Conservation (phyloP, 805 yeast species). For the Suhomyces sp. region DNA sequence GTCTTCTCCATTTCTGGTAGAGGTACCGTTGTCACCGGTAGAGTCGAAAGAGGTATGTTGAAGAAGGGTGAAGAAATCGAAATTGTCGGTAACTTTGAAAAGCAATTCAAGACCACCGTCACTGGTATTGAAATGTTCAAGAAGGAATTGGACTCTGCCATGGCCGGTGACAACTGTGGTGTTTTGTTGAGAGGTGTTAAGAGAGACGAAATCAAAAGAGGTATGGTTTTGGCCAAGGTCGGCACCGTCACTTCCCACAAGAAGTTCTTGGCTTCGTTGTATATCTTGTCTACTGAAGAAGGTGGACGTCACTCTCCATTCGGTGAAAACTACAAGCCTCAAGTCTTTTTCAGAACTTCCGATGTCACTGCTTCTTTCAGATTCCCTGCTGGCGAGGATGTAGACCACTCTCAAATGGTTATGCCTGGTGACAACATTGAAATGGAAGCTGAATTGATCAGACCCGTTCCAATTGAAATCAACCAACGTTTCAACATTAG, state of each 20-base stretch:
- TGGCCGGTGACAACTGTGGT: constrained; percentile 99
- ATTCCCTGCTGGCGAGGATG: constrained; percentile 75
- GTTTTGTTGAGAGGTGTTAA: constrained; percentile 95
- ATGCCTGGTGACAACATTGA: constrained; percentile 98
- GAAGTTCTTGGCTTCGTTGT: constrained; percentile 89
- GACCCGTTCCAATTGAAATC: constrained; percentile 90
- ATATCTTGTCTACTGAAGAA: constrained; percentile 91
- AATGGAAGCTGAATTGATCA: constrained; percentile 86
- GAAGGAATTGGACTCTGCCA: constrained; percentile 95
- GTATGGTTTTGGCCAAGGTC: constrained; percentile 96
- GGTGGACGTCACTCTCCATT: constrained; percentile 99
- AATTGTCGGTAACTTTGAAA: constrained; percentile 87
- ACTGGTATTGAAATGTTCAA: constrained; percentile 99
- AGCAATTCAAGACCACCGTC: constrained; percentile 87
- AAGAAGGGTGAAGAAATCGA: constrained; percentile 99
- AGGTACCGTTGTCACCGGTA: constrained; percentile 98
- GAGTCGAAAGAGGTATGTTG: constrained; percentile 97
- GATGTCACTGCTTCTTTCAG: constrained; percentile 87
- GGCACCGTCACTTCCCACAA: constrained; percentile 89
- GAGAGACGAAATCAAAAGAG: constrained; percentile 95
- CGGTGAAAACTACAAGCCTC: constrained; percentile 97
- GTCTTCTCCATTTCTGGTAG: constrained; percentile 98
- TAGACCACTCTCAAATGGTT: constrained; percentile 85
- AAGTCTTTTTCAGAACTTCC: constrained; percentile 93
- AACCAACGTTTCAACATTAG: constrained; percentile 99